Evolutionary conservation across 805 yeast species (phyloP).

Genomic region (Suhomyces xylopsoci): DNA sequence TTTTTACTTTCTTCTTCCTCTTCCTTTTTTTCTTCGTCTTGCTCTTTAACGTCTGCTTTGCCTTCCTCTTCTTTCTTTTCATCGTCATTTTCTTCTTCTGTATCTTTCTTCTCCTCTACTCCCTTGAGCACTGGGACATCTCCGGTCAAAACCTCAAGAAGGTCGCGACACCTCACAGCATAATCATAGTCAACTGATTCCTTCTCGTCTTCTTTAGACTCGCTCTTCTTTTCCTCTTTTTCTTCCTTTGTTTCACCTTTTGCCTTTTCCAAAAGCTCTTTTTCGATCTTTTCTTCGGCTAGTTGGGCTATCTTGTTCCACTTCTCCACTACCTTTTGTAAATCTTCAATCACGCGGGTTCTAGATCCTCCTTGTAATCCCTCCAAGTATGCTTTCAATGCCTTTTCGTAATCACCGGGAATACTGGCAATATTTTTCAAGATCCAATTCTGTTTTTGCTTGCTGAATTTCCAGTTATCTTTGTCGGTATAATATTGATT

Average conservation of each 20-base stretch:
- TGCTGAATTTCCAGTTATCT: slow-evolving; percentile 76
- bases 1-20: slow-evolving; percentile 12
- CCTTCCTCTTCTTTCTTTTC: slow-evolving; percentile 7
- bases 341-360: slow-evolving; percentile 50
- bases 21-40: slow-evolving; percentile 9
- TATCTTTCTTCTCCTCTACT: slow-evolving; percentile 6
- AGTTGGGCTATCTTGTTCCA: slow-evolving; percentile 56
- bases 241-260: slow-evolving; percentile 17
- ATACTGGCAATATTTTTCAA: slow-evolving; percentile 56
- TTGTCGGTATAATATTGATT: slow-evolving; percentile 54
- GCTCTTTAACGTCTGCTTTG: background rate
- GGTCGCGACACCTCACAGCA: slow-evolving; percentile 39
- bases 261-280: slow-evolving; percentile 24
- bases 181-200: slow-evolving; percentile 31
- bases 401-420: slow-evolving; percentile 51
- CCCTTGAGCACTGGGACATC: slow-evolving; percentile 35
- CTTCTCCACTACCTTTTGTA: slow-evolving; percentile 42
- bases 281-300: slow-evolving; percentile 39
- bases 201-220: slow-evolving; percentile 11
- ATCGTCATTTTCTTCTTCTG: slow-evolving; percentile 9
- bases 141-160: slow-evolving; percentile 34
- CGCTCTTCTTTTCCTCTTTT: slow-evolving; percentile 9
- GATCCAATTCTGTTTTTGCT: slow-evolving; percentile 85
- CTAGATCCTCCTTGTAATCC: slow-evolving; percentile 72
- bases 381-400: slow-evolving; percentile 49